These are phyloP conservation scores for Sphagnum tenellum DNA, from an alignment of 225 moss, liverwort and hornwort species.

Conservation along the genomic window DNA sequence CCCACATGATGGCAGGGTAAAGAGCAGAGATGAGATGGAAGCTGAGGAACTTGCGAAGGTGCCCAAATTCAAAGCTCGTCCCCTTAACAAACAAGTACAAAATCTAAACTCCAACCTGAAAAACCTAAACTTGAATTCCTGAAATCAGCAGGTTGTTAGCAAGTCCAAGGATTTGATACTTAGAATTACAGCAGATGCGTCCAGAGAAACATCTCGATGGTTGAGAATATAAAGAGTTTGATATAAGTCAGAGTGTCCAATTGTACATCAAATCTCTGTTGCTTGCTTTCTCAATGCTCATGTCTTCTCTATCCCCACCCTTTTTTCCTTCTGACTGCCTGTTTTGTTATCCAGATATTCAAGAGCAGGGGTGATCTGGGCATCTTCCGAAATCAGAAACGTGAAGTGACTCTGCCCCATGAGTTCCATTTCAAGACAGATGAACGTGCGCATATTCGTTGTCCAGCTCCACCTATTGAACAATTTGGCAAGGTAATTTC, in stretches of 20 bases:
- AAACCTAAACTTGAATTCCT: too few relatives aligned
- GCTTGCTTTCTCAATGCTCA: too few relatives aligned
- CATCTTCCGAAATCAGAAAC: conserved; percentile 53
- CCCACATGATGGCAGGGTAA: conserved; percentile 28
- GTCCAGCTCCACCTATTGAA: conserved; percentile 34
- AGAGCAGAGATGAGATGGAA: conserved; percentile 76
- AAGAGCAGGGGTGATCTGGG: conserved; percentile 74
- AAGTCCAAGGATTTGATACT: too few relatives aligned
- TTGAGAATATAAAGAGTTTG: too few relatives aligned
- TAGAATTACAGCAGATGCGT: too few relatives aligned
- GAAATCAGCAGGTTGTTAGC: too few relatives aligned
- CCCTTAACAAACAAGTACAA: conserved; percentile 70
- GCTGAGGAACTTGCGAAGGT: conserved; percentile 74
- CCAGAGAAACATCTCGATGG: too few relatives aligned
- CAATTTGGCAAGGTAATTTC: conserved; percentile 58
- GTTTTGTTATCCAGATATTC: conserved; percentile 51
- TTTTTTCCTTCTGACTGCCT: too few relatives aligned
- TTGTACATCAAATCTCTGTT: too few relatives aligned
- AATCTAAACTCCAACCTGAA: background rate
- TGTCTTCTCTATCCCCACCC: too few relatives aligned
- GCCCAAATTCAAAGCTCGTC: conserved; percentile 88
- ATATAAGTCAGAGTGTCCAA: too few relatives aligned
- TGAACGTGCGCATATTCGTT: conserved; percentile 62
- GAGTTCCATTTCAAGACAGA: conserved; percentile 93
- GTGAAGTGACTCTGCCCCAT: conserved; percentile 59